Percentiles rank a stretch among this genome's conserved stretches.
Conservation (phyloP, 2,329 filamentous ascomycete genomes). For the Hymenoscyphus occultus region DNA sequence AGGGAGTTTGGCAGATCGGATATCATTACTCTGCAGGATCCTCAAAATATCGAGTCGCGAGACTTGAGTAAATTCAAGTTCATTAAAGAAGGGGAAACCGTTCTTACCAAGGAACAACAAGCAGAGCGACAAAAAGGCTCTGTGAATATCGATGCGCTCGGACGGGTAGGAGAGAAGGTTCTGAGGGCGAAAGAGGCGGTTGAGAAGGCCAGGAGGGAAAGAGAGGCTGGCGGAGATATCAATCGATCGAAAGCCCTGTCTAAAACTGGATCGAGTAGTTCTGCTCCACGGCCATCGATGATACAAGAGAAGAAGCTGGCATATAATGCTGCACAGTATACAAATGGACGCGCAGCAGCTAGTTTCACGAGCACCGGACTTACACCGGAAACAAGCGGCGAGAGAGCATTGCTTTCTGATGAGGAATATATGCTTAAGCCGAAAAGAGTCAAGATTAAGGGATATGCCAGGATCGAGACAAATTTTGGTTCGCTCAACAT, state of each 20-base stretch:
- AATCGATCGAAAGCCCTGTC: constrained; percentile 46
- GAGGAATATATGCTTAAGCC: constrained; percentile 97
- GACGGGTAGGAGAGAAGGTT: constrained; percentile 76
- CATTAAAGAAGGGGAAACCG: constrained; percentile 73
- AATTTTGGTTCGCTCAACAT: constrained; percentile 81
- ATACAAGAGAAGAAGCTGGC: constrained; percentile 59
- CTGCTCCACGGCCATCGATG: constrained; percentile 40
- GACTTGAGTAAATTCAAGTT: constrained; percentile 89
- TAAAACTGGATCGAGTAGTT: constrained; percentile 38
- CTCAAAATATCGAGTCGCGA: constrained; percentile 79
- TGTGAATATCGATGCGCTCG: constrained; percentile 78
- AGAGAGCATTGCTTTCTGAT: constrained; percentile 81
- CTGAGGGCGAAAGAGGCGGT: constrained; percentile 89
- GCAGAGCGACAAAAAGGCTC: constrained; percentile 62
- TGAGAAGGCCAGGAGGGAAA: constrained; percentile 78
- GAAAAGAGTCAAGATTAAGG: constrained; percentile 81
- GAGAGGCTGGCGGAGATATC: constrained; percentile 58
- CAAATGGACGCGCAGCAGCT: constrained; percentile 85
- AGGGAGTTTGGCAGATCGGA: constrained; percentile 83
- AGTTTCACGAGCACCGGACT: constrained; percentile 94
- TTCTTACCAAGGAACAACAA: constrained; percentile 67
- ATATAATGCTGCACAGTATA: constrained; percentile 86
- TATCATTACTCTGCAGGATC: constrained; percentile 94
- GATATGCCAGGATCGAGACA: constrained; percentile 87
- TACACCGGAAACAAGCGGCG: constrained; percentile 85